Percentiles rank a stretch among this genome's conserved stretches.
These are phyloP conservation scores for Botrytis hyacinthi DNA, from an alignment of 2,329 filamentous ascomycete genomes.

Conservation along the genomic window DNA sequence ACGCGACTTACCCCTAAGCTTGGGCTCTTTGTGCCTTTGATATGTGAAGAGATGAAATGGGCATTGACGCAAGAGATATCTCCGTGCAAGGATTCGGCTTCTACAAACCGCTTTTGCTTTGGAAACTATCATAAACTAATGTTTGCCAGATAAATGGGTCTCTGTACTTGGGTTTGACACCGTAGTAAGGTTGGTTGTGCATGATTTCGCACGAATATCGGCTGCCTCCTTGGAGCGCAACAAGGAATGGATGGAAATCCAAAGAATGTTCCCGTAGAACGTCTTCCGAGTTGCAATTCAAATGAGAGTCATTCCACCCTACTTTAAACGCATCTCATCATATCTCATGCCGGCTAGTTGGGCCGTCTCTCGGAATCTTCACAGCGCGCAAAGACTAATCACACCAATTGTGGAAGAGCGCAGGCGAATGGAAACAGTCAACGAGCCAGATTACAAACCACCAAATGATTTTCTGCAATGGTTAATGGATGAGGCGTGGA, in stretches of 20 bases:
- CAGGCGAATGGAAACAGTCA: not conserved
- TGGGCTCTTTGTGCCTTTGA: not conserved
- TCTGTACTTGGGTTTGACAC: not conserved
- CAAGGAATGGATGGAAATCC: not conserved
- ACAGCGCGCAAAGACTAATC: not conserved
- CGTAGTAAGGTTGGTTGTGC: not conserved
- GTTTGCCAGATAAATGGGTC: not conserved
- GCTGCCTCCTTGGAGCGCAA: not conserved
- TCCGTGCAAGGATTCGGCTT: not conserved
- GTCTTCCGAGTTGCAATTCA: not conserved
- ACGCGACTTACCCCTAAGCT: not conserved
- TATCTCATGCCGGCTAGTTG: not conserved
- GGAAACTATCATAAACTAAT: not conserved
- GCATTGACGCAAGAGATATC: not conserved
- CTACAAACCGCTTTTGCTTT: not conserved
- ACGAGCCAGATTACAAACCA: not conserved
- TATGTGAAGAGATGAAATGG: not conserved
- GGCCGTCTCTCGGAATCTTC: not conserved
- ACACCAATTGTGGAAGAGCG: not conserved
- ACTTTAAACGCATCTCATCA: not conserved
- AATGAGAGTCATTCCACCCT: not conserved
- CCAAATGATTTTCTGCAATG: not conserved
- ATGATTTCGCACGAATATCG: not conserved
- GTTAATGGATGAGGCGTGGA: not conserved
- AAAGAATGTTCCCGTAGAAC: not conserved